These are phyloP conservation scores for Staphylotrichum tortipilum DNA, from an alignment of 495 filamentous ascomycete species.

Conservation along the genomic window DNA sequence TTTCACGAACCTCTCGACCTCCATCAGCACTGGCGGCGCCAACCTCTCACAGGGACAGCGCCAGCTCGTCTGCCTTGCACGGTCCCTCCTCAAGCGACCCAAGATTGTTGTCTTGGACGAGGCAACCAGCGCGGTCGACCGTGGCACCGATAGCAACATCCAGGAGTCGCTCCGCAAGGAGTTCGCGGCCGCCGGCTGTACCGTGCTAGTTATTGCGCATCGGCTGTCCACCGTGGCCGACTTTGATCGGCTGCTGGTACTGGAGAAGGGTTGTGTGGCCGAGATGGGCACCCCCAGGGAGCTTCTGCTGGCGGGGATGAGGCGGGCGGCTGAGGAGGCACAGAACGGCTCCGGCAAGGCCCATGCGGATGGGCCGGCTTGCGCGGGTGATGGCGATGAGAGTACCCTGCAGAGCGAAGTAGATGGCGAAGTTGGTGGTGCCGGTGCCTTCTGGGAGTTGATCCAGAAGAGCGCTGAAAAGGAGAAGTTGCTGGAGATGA, in stretches of 20 bases:
- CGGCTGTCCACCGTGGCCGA: slow-evolving; percentile 61
- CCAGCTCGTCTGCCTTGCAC: slow-evolving; percentile 62
- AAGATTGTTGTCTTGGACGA: slow-evolving; percentile 80
- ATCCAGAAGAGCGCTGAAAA: slow-evolving; percentile 23
- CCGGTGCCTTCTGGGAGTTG: slow-evolving; percentile 22
- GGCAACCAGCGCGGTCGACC: slow-evolving; percentile 74
- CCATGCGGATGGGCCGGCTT: neutral
- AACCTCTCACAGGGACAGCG: slow-evolving; percentile 51
- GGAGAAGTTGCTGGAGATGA: slow-evolving; percentile 19
- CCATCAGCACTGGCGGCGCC: slow-evolving; percentile 30
- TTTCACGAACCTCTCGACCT: slow-evolving; percentile 21
- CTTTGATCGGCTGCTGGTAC: slow-evolving; percentile 60
- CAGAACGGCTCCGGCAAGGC: too few species aligned
- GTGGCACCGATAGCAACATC: slow-evolving; percentile 57
- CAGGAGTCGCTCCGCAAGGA: slow-evolving; percentile 66
- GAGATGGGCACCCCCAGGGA: slow-evolving; percentile 35
- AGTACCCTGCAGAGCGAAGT: neutral
- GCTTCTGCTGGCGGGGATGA: slow-evolving; percentile 15
- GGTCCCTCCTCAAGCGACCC: slow-evolving; percentile 62
- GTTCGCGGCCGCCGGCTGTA: slow-evolving; percentile 57
- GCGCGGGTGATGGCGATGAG: neutral
- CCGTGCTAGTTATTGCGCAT: slow-evolving; percentile 72
- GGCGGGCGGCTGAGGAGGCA: neutral
- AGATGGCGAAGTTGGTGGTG: slow-evolving; percentile 6
- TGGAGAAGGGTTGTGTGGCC: slow-evolving; percentile 52